Evolutionary conservation across 371 early-diverging fungal species (phyloP).

Genomic region (Mucor irregularis): DNA sequence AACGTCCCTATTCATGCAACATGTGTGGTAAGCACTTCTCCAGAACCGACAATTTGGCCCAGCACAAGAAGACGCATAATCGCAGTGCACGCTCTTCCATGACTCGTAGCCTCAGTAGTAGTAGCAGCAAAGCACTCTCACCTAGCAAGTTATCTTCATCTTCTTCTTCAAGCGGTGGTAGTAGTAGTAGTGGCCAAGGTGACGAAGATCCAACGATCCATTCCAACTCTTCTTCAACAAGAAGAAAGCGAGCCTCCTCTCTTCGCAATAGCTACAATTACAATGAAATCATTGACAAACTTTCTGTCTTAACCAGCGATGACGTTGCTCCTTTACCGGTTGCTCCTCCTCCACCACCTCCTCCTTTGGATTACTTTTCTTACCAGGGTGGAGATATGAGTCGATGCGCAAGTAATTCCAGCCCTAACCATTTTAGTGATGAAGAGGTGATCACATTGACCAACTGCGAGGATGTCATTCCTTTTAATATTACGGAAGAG

Average conservation of each 20-base stretch:
- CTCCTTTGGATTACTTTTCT: background rate
- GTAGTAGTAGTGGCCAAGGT: background rate
- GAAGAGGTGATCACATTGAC: background rate
- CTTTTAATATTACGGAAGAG: background rate
- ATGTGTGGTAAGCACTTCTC: slow-evolving; percentile 83
- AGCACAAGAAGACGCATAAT: slow-evolving; percentile 80
- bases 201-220: background rate
- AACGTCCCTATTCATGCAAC: slow-evolving; percentile 72
- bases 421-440: background rate
- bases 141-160: background rate
- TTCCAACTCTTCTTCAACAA: background rate
- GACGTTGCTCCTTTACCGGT: no score
- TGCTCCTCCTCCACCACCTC: background rate
- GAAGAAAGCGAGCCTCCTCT: background rate
- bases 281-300: slow-evolving; percentile 2
- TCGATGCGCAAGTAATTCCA: background rate
- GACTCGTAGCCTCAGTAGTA: background rate
- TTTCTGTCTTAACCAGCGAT: background rate
- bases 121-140: no score
- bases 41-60: slow-evolving; percentile 80
- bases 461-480: background rate
- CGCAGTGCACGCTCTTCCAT: slow-evolving; percentile 12
- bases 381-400: background rate
- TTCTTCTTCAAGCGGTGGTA: background rate
- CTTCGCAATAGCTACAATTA: background rate